Evolutionary conservation across 2,329 filamentous ascomycete genomes (phyloP).

Genomic region (Colletotrichum siamense): DNA sequence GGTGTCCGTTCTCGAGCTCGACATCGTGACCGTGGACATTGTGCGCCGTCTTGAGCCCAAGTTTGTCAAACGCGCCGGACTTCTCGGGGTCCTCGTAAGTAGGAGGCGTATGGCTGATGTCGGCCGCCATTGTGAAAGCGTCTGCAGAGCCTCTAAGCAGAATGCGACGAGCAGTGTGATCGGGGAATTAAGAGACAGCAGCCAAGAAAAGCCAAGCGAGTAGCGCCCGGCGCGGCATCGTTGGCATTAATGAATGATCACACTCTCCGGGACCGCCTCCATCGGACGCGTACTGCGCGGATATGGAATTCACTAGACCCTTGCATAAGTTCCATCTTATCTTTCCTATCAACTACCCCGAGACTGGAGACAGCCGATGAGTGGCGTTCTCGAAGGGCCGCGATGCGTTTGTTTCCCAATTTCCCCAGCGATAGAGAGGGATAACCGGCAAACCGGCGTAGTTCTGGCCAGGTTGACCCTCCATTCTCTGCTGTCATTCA

Average conservation of each 20-base stretch:
- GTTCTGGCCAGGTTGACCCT: background rate
- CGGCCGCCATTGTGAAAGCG: background rate
- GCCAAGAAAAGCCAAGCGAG: slow-evolving; percentile 10
- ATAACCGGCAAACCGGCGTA: background rate
- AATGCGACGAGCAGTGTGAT: background rate
- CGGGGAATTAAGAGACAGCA: background rate
- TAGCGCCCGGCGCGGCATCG: slow-evolving; percentile 20
- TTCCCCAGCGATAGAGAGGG: background rate
- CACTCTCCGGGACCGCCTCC: background rate
- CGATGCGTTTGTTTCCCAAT: background rate
- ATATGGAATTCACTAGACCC: background rate
- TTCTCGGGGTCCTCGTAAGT: background rate
- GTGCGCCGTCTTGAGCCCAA: slow-evolving; percentile 4
- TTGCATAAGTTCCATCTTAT: background rate
- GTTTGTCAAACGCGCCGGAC: background rate
- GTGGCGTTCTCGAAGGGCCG: background rate
- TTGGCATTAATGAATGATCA: background rate
- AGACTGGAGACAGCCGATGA: background rate
- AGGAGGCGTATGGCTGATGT: slow-evolving; percentile 8
- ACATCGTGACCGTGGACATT: background rate
- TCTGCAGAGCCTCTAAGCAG: background rate
- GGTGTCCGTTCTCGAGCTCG: slow-evolving; percentile 17
- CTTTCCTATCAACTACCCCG: background rate
- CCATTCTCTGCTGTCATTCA: background rate
- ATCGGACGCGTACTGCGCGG: background rate